Evolutionary conservation across 2,329 filamentous ascomycete species (phyloP).

Genomic region (Paraconiothyrium brasiliense): DNA sequence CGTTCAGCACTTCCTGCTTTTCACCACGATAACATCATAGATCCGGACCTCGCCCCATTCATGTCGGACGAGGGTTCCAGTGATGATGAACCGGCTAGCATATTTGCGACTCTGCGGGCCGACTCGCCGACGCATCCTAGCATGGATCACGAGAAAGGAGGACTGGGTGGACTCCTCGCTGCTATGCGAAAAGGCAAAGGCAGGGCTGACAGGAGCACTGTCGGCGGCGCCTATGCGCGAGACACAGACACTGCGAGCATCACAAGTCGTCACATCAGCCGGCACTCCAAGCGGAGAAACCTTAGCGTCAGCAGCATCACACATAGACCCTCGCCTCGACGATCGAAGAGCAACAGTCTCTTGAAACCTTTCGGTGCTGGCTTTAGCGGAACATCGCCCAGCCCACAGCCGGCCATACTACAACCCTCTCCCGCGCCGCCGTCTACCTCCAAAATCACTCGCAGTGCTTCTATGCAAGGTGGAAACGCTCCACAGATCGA

Average conservation of each 20-base stretch:
- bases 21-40: constrained; percentile 98
- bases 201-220: constrained; percentile 76
- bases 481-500: constrained; percentile 78
- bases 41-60: constrained; percentile 92
- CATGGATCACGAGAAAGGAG: constrained; percentile 76
- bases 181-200: constrained; percentile 80
- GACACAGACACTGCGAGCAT: constrained; percentile 73
- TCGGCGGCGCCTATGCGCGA: constrained; percentile 68
- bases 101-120: constrained; percentile 77
- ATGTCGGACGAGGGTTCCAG: constrained; percentile 95
- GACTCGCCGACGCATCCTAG: constrained; percentile 69
- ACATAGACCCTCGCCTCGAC: constrained; percentile 77
- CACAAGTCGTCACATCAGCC: constrained; percentile 67
- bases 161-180: constrained; percentile 76
- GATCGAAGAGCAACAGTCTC: constrained; percentile 63
- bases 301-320: constrained; percentile 82
- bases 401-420: constrained; percentile 28
- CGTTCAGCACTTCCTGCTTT: constrained; percentile 84
- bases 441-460: constrained; percentile 57
- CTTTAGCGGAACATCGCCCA: constrained; percentile 41
- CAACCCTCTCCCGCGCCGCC: constrained; percentile 39
- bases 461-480: constrained; percentile 85
- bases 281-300: constrained; percentile 77
- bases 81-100: constrained; percentile 88
- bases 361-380: constrained; percentile 59